Base-by-base conservation (phyloP, 371 early-diverging fungal species). In the Fennellomyces sp. region DNA sequence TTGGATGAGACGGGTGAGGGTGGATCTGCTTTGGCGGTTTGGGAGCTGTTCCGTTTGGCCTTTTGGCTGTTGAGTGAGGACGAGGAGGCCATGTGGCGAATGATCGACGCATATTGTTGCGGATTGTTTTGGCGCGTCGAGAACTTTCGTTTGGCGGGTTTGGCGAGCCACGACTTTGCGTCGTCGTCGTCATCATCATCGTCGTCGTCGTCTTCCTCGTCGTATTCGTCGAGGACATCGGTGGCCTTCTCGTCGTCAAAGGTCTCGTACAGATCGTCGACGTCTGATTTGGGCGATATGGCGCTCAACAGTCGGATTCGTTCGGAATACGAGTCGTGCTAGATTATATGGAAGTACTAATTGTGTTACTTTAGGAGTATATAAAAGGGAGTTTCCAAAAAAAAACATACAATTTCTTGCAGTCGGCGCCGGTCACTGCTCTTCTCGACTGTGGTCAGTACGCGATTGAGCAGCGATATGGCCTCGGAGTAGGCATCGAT, bases 401-500 rank as follows among this genome's bases (percentile, higher is more conserved):
- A 26, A 23, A 17, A 13, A 63, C 81, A 67, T 74, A 81, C 81
- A 38, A 76, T 81, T 53, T 73, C 72, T 54, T 78, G 74, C 33
- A 81, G 56, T 29, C 78, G 60, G 17, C 55, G 65, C 21, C 66
- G 61, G 56, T 81, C 81, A 29, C 68, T 70, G 36, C 70, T 71
- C 52, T 71, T 73, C 10, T 75, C 73, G 13, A 72, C 74, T 19
- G 74, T 59, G 13, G 50, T 31, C 35, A 80, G 58, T 2, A 80
- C 81, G 33, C 70, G 66, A 56, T 74, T 69, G 31, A 81, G 56
- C 25, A 81, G 58, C 13, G 60, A 42, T 27, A 81, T 63, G 13
- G 81, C 81, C 50, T 81, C 81, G 30, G 72, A 69, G 52, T 81
- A 81, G 1, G 78, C 72, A 25, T 65, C 72, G 41, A 81, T 70